phyloP scores from a whole-genome alignment of 331 rosid species.

The Malus hybrid region DNA sequence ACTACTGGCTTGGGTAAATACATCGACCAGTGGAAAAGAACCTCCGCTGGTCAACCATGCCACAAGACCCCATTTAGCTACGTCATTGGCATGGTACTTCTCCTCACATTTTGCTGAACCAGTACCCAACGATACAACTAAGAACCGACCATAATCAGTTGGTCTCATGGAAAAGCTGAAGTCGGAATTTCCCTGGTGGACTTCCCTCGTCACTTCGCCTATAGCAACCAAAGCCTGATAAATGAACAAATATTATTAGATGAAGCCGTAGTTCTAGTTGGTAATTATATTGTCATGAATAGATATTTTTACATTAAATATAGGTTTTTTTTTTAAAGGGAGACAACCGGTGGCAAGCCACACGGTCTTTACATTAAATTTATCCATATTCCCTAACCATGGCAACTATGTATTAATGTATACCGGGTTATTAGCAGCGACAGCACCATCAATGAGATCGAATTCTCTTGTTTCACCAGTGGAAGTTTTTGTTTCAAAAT shows the following conservation, averaged over 20 bases:
- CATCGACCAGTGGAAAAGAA: constrained; percentile 9
- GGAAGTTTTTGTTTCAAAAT: constrained; percentile 6
- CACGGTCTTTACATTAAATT: too few species aligned
- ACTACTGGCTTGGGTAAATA: constrained; percentile 25
- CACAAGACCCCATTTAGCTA: constrained; percentile 18
- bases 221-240: constrained; percentile 38
- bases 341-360: too few species aligned
- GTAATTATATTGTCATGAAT: too few species aligned
- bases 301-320: too few species aligned
- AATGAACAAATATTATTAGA: background rate
- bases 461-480: constrained; percentile 15
- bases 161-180: constrained; percentile 24
- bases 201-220: constrained; percentile 29
- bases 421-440: constrained; percentile 8
- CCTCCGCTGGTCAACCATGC: constrained; percentile 18
- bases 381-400: too few species aligned
- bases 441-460: constrained; percentile 4
- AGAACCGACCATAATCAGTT: constrained; percentile 19
- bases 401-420: too few species aligned
- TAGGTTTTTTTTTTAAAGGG: too few species aligned
- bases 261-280: too few species aligned
- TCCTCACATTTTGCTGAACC: constrained; percentile 25
- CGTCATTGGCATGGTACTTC: constrained; percentile 16
- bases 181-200: constrained; percentile 16
- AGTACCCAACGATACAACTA: constrained; percentile 37